Evolutionary conservation across 306 rosid genomes (phyloP), one percentile per base, ranked within the genome.

Genomic region (Carpinus fangiana): DNA sequence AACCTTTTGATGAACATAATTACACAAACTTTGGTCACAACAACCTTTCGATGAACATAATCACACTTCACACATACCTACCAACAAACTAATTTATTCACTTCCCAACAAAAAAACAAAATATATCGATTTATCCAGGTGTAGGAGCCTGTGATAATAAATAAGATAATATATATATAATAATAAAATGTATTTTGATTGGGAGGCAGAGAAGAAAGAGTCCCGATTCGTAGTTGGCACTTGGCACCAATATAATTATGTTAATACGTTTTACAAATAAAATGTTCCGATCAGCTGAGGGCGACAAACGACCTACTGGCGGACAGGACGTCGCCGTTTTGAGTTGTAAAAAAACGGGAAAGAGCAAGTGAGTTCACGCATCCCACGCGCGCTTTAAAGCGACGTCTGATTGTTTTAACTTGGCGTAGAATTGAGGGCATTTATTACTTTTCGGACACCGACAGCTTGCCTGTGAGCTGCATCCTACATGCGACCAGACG

Each of bases 381-480:
- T 41, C 14, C 7, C 85, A 73, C 79, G 66, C 81, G 82, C 80
- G 76, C 36, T 55, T 47, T 48, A 21, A 8, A 8, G 66, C n/a
- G 43, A 26, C 75, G 80, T 70, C 56, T 13, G 53, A 0, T 52
- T 26, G 75, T 59, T 56, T 64, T 82, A 77, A 73, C 87, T 76
- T 88, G 69, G 89, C 89, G 89, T 79, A 80, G 73, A 85, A 73
- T 83, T 59, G 64, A 69, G 84, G 80, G 74, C 80, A 75, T 57
- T 82, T 82, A 18, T 60, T 66, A 3, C 65, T 1, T 23, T 7
- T 21, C 31, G 14, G 68, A 73, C 91, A 88, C 91, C 89, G 89
- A 85, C 89, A 73, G 82, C 75, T 78, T 3, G 43, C 70, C 66
- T 34, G 50, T 9, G 62, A 73, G 74, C 86, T 59, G 1, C 70